Evolutionary conservation across 2,329 filamentous ascomycete species (phyloP).

Genomic region (Diaporthe velutina): DNA sequence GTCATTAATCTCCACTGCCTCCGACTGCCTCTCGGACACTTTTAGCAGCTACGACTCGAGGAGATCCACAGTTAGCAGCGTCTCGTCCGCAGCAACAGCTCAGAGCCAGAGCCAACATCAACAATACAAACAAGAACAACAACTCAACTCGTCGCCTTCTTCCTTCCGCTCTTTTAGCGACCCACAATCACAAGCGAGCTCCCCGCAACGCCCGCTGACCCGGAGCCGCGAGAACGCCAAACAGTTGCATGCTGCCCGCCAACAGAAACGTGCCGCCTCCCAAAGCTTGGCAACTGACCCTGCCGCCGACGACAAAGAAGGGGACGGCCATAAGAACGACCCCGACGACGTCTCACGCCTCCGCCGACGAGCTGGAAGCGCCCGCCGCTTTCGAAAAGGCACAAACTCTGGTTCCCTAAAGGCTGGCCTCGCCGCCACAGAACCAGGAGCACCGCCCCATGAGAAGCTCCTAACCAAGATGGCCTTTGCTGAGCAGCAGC

Average conservation of each 20-base stretch:
- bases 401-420: constrained; percentile 48
- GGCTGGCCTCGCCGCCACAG: constrained; percentile 51
- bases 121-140: constrained; percentile 30
- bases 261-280: constrained; percentile 48
- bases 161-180: constrained; percentile 7
- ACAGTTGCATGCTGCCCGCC: constrained; percentile 63
- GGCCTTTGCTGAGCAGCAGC: constrained; percentile 74
- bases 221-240: constrained; percentile 61
- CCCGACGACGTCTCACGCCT: constrained; percentile 40
- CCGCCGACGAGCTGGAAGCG: constrained; percentile 32
- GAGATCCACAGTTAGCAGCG: constrained; percentile 48
- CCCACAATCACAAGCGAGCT: constrained; percentile 34
- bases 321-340: constrained; percentile 44
- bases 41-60: constrained; percentile 47
- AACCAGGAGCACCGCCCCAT: constrained; percentile 56
- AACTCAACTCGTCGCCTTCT: constrained; percentile 19
- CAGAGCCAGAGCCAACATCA: constrained; percentile 32
- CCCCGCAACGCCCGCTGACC: constrained; percentile 42
- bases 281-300: constrained; percentile 52
- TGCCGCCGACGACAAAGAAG: constrained; percentile 46
- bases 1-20: constrained; percentile 41
- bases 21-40: constrained; percentile 45
- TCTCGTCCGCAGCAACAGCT: constrained; percentile 42
- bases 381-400: constrained; percentile 44
- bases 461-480: constrained; percentile 68